Conservation (phyloP, 495 filamentous ascomycete genomes). For the Penicillium fimorum region DNA sequence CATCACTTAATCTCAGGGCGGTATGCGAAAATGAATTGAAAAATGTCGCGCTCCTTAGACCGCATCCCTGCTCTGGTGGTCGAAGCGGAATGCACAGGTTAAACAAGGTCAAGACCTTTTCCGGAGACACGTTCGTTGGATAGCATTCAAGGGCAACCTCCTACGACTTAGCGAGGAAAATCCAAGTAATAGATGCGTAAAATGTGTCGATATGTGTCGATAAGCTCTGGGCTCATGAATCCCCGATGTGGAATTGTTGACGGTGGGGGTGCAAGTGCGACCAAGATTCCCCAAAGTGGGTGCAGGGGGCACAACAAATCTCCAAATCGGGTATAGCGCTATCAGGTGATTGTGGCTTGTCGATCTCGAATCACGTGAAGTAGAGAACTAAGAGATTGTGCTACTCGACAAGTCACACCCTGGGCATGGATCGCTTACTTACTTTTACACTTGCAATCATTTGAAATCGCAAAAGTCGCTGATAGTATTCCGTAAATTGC, state of each 20-base stretch:
- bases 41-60: constrained; percentile 32
- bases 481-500: neutral
- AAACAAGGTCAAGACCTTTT: constrained; percentile 12
- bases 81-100: constrained; percentile 27
- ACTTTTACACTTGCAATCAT: neutral
- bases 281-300: constrained; percentile 28
- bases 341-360: constrained; percentile 31
- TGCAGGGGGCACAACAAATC: constrained; percentile 43
- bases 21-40: constrained; percentile 33
- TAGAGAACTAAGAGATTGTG: neutral
- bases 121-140: neutral
- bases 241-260: constrained; percentile 27
- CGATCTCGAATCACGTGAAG: constrained; percentile 22
- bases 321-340: constrained; percentile 38
- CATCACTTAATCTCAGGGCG: constrained; percentile 36
- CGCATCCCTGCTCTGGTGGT: constrained; percentile 45
- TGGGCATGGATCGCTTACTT: neutral
- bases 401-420: neutral
- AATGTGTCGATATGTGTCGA: neutral
- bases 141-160: constrained; percentile 29
- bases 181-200: neutral
- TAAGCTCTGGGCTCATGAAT: neutral
- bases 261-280: constrained; percentile 33
- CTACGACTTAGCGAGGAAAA: neutral
- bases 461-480: neutral